These are phyloP conservation scores for Solanum chmielewskii DNA, from an alignment of 257 asterid genomes.

Conservation along the genomic window DNA sequence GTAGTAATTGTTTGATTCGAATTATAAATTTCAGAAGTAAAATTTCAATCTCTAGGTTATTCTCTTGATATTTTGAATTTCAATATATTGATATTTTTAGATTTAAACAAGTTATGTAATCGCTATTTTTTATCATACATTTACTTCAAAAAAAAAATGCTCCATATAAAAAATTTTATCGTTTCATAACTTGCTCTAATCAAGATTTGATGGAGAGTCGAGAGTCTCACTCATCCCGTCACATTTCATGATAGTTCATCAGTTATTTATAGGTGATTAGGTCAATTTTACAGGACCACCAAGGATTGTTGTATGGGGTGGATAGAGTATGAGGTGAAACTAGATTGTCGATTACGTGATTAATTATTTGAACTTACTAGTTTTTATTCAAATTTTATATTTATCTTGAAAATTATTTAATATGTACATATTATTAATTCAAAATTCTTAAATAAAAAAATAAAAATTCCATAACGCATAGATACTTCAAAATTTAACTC, in stretches of 20 bases:
- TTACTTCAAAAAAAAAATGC: too few species aligned
- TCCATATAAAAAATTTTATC: not conserved
- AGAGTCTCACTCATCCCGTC: not conserved
- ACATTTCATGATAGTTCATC: not conserved
- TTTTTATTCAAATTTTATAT: not conserved
- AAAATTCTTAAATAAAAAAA: not conserved
- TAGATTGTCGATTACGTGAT: not conserved
- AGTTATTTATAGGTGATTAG: not conserved
- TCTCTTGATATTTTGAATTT: not conserved
- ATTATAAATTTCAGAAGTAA: not conserved
- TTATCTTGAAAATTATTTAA: not conserved
- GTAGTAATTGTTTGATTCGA: not conserved
- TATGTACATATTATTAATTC: not conserved
- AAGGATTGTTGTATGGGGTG: not conserved
- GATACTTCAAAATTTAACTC: not conserved
- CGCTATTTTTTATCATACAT: too few species aligned
- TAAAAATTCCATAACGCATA: not conserved
- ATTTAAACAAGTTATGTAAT: not conserved
- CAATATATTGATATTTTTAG: not conserved
- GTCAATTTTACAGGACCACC: not conserved
- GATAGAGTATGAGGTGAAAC: not conserved
- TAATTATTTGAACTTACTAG: not conserved
- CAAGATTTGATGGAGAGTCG: not conserved
- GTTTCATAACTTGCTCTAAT: not conserved
- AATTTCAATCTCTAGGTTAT: not conserved